These are phyloP conservation scores for Tilletia indica DNA, from an alignment of 1,284 basidiomycete genomes.

Conservation along the genomic window DNA sequence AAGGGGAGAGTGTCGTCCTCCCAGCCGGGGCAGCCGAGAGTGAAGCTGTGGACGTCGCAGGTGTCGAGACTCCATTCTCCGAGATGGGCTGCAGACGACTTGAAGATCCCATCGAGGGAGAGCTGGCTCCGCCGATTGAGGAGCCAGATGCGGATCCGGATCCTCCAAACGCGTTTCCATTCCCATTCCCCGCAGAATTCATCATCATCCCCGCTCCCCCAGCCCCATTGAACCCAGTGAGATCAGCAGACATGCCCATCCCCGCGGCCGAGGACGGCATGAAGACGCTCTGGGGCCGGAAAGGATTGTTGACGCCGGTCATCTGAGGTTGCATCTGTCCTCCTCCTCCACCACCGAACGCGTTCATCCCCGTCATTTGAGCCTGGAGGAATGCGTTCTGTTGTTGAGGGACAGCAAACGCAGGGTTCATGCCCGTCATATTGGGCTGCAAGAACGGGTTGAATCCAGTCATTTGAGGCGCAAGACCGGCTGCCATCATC, in stretches of 20 bases:
- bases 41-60: too few species aligned
- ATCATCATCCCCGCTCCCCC: not conserved
- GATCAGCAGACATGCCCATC: slow-evolving; percentile 25
- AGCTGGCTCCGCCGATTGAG: not conserved
- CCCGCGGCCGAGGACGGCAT: slow-evolving; percentile 36
- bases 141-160: slow-evolving; percentile 3
- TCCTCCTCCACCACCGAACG: slow-evolving; percentile 60
- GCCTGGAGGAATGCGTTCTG: slow-evolving; percentile 58
- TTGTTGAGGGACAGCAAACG: slow-evolving; percentile 18
- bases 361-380: slow-evolving; percentile 58
- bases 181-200: slow-evolving; percentile 5
- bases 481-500: slow-evolving; percentile 2
- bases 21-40: slow-evolving; percentile 34
- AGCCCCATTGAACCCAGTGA: not conserved
- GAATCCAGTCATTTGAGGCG: slow-evolving; percentile 20
- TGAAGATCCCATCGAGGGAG: slow-evolving; percentile 21
- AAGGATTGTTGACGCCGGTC: slow-evolving; percentile 70
- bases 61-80: not conserved
- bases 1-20: slow-evolving; percentile 43
- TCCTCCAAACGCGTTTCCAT: slow-evolving; percentile 9
- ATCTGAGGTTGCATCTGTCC: slow-evolving; percentile 61
- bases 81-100: not conserved
- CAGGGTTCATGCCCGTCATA: slow-evolving; percentile 31
- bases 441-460: slow-evolving; percentile 35
- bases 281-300: slow-evolving; percentile 59